These are phyloP conservation scores for Litchi chinensis DNA, from an alignment of 345 rosid species.

Conservation along the genomic window DNA sequence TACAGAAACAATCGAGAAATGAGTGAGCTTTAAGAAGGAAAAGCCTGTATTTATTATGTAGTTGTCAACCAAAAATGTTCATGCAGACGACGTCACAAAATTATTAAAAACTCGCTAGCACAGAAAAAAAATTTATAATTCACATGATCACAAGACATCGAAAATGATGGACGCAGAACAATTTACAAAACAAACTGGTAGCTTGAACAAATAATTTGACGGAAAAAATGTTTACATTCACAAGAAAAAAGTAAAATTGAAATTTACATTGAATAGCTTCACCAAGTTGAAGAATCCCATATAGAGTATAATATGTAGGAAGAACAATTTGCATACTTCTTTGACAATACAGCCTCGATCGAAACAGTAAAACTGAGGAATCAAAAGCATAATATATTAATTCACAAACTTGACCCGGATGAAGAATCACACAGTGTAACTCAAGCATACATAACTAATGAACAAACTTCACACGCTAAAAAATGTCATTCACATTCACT, in stretches of 20 bases:
- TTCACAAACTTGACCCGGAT: neutral
- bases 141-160: neutral
- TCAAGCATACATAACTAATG: neutral
- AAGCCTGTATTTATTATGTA: neutral
- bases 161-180: neutral
- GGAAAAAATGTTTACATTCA: neutral
- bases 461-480: neutral
- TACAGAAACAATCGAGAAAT: neutral
- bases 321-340: neutral
- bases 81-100: neutral
- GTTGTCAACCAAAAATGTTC: neutral
- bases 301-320: slow-evolving; percentile 13
- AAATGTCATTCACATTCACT: neutral
- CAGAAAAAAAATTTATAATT: neutral
- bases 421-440: neutral
- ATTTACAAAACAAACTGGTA: neutral
- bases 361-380: neutral
- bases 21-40: neutral
- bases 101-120: neutral
- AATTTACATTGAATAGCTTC: neutral
- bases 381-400: neutral
- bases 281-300: neutral
- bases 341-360: neutral
- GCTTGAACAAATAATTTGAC: neutral
- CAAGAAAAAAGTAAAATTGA: neutral